A percentile compares a stretch with the other conserved stretches of the same genome.
Conservation (phyloP, 345 rosid genomes). For the Passiflora organensis region DNA sequence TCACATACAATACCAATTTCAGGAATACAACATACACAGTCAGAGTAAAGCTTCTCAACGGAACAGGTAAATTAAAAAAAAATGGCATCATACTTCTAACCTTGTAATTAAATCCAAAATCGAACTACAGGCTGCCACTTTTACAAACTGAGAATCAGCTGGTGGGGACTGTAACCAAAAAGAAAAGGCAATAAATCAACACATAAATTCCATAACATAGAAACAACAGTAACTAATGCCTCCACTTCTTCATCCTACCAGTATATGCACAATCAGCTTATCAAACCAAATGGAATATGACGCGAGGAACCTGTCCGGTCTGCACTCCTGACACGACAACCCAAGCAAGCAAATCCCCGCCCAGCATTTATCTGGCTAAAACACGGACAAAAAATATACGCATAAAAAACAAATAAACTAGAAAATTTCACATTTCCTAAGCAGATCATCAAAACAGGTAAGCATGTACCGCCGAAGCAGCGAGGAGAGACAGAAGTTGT, state of each 20-base stretch:
- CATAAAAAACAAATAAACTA: neutral
- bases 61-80: neutral
- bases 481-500: constrained; percentile 38
- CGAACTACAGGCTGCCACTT: constrained; percentile 69
- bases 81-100: constrained; percentile 22
- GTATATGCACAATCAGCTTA: constrained; percentile 45
- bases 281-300: constrained; percentile 63
- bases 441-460: constrained; percentile 11
- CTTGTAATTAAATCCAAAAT: constrained; percentile 68
- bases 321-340: constrained; percentile 69
- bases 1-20: constrained; percentile 2
- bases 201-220: neutral
- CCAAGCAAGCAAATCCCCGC: constrained; percentile 74
- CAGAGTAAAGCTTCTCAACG: neutral
- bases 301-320: constrained; percentile 53
- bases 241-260: too few relatives aligned
- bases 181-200: neutral
- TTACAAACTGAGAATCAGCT: constrained; percentile 59
- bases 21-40: neutral
- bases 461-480: constrained; percentile 51
- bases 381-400: constrained; percentile 5
- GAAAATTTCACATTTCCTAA: neutral
- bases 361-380: constrained; percentile 85
- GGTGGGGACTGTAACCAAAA: constrained; percentile 34
- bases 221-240: too few relatives aligned